Evolutionary conservation across 306 rosid genomes (phyloP).

Genomic region (Pueraria montana): DNA sequence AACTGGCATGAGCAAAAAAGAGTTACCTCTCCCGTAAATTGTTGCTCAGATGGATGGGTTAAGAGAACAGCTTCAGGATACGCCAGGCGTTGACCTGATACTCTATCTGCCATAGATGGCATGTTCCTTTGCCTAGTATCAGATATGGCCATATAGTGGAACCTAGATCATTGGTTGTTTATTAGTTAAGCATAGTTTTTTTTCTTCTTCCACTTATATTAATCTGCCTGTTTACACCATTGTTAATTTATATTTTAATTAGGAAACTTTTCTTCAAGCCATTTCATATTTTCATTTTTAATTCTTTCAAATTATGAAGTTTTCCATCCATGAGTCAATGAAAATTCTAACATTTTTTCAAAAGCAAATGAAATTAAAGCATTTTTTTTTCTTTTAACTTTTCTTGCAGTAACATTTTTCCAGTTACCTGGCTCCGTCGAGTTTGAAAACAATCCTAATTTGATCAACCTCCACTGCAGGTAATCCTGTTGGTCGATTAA

Average conservation of each 20-base stretch:
- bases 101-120: constrained; percentile 67
- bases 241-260: too few relatives aligned
- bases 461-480: constrained; percentile 61
- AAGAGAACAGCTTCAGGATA: constrained; percentile 82
- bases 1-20: neutral
- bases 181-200: too few relatives aligned
- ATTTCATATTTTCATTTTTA: neutral
- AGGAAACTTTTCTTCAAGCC: neutral
- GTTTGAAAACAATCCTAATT: constrained; percentile 71
- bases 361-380: neutral
- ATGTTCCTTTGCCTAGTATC: constrained; percentile 67
- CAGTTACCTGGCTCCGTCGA: constrained; percentile 53
- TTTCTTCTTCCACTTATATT: too few relatives aligned
- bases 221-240: too few relatives aligned
- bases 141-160: constrained; percentile 74
- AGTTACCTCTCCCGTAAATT: constrained; percentile 70
- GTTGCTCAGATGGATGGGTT: constrained; percentile 52
- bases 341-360: neutral
- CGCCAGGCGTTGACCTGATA: constrained; percentile 44
- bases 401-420: neutral
- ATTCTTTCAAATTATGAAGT: neutral
- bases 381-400: neutral
- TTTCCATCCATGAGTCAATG: neutral
- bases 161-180: too few relatives aligned
- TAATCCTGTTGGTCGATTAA: constrained; percentile 66